Evolutionary conservation across 2,329 filamentous ascomycete species (phyloP).

Genomic region (Botryotinia globosa): DNA sequence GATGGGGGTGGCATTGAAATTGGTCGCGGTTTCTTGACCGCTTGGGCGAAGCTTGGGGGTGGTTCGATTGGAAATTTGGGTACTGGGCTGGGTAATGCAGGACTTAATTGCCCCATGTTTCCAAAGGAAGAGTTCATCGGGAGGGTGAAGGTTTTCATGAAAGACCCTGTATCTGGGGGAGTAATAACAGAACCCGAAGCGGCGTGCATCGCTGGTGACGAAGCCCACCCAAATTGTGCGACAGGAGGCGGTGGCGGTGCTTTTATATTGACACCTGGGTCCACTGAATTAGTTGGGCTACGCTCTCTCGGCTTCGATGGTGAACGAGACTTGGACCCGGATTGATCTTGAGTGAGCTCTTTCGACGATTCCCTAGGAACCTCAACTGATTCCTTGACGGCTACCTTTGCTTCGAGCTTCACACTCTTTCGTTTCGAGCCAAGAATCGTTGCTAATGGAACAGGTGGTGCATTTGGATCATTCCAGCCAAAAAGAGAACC

Average conservation of each 20-base stretch:
- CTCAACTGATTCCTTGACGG: conserved; percentile 23
- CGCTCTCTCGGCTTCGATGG: conserved; percentile 26
- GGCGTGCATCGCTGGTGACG: not conserved
- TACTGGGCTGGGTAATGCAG: not conserved
- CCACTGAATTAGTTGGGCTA: conserved; percentile 28
- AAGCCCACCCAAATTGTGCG: conserved; percentile 33
- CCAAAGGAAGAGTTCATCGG: not conserved
- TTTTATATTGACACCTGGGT: conserved; percentile 19
- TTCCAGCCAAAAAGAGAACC: conserved; percentile 59
- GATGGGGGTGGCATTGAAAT: conserved; percentile 13
- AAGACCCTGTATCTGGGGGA: not conserved
- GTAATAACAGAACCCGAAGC: not conserved
- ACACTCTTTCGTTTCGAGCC: conserved; percentile 25
- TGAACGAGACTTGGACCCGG: conserved; percentile 28
- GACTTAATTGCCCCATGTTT: not conserved
- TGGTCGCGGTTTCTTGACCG: conserved; percentile 1
- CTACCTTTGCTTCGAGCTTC: conserved; percentile 21
- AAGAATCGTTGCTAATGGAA: conserved; percentile 45
- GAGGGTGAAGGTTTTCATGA: not conserved
- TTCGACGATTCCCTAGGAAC: conserved; percentile 35
- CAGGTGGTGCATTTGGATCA: conserved; percentile 50
- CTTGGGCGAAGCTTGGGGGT: conserved; percentile 8
- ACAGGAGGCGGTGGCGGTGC: conserved; percentile 18
- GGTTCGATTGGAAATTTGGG: not conserved
- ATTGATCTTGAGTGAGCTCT: conserved; percentile 25